Base-by-base conservation (phyloP, 148 eudicot genomes). In the Pouteria glomerata region DNA sequence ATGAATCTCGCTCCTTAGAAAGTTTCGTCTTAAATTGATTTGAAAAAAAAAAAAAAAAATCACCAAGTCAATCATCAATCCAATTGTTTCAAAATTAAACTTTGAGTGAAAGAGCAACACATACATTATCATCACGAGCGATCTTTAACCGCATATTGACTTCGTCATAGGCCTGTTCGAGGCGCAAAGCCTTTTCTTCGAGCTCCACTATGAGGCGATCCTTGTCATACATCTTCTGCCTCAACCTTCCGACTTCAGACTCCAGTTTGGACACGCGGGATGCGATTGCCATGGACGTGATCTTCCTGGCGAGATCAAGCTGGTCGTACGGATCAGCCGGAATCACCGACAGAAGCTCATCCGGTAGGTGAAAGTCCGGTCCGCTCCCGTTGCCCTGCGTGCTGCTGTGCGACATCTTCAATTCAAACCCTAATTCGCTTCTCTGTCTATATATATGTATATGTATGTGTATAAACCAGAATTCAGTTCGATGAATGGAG, bases 281-380 rank as follows among this genome's bases (percentile, higher is more conserved):
- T 0, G 97, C 97, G 57, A 95, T 88, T 11, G 97, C 98, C 93
- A 95, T 89, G 35, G 98, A 95, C 10, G 98, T 95, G 42, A 95
- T 90, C 81, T 95, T 95, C 4, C 98, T 82, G 1, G 98, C 98
- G 19, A 94, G 87, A 78, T 94, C 98, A 23, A 94, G 85, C 83
- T 94, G 98, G 27, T 94, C 97, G 67, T 86, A 88, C 0, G 98
- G 96, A 79, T 94, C 97, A 8, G 91, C 85, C 0, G 98, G 98
- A 8, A 94, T 94, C 57, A 91, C 96, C 63, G 93, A 74, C 30
- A 94, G 59, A 8, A 94, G 76, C 69, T 81, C 86, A 55, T 91
- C 90, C 8, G 98, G 82, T 2, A 94, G 77, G 53, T 82, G 63
- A 31, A 88, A 91, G 47, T 89, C 94, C 61, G 84, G 87, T 3